Evolutionary conservation across 257 asterid species (phyloP).

Genomic region (Salvia splendens): DNA sequence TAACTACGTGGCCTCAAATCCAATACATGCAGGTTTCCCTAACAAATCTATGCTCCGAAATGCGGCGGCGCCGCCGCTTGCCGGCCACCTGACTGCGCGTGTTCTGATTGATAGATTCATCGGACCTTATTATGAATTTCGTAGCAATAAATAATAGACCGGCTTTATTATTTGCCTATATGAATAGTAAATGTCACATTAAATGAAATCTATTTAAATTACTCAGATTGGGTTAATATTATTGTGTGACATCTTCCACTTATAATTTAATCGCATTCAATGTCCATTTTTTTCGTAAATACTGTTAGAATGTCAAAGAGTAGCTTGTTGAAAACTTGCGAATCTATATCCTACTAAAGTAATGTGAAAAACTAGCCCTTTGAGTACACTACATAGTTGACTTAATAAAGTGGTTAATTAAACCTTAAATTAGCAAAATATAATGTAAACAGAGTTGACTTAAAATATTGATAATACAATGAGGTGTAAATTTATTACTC

Average conservation of each 20-base stretch:
- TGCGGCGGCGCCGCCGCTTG: not conserved
- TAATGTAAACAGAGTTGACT: not conserved
- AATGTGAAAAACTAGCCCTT: slow-evolving; percentile 23
- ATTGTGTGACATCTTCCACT: not conserved
- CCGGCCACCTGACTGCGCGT: no score
- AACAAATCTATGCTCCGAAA: not conserved
- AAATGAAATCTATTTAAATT: not conserved
- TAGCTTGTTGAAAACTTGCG: slow-evolving; percentile 23
- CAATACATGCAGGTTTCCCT: not conserved
- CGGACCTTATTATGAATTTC: not conserved
- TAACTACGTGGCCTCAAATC: not conserved
- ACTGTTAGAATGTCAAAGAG: slow-evolving; percentile 23
- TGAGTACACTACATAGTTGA: slow-evolving; percentile 25
- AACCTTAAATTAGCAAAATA: no score
- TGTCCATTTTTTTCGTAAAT: not conserved
- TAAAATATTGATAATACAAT: no score
- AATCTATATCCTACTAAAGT: slow-evolving; percentile 24
- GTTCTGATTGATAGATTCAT: no score
- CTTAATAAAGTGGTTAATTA: slow-evolving; percentile 6
- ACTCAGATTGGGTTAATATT: not conserved
- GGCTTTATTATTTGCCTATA: not conserved
- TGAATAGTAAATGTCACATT: not conserved
- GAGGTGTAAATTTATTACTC: no score
- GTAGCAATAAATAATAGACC: slow-evolving; percentile 2
- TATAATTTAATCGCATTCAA: not conserved